Evolutionary conservation across 371 early-diverging fungal genomes (phyloP).

Genomic region (Circinella minor): DNA sequence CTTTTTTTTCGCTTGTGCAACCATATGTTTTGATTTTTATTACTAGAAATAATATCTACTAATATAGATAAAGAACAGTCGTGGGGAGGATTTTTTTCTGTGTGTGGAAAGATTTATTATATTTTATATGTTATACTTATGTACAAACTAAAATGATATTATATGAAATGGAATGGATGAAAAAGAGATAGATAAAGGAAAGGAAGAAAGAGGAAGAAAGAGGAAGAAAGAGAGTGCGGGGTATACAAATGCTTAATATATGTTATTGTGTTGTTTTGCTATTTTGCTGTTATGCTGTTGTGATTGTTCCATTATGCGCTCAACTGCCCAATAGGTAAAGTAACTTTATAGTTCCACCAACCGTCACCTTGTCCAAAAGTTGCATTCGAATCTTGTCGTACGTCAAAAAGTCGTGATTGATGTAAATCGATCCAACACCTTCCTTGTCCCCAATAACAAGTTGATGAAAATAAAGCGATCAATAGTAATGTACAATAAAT

Average conservation of each 20-base stretch:
- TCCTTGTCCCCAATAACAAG: conserved; percentile 75
- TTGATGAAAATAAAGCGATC: conserved; percentile 62
- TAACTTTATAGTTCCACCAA: conserved; percentile 59
- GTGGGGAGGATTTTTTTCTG: no score
- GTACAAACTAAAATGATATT: no score
- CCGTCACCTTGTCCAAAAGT: conserved; percentile 55
- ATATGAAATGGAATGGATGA: no score
- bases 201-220: neutral
- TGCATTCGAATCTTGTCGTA: conserved; percentile 45
- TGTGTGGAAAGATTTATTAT: no score
- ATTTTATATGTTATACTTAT: no score
- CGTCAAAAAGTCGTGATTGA: conserved; percentile 43
- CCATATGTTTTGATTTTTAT: neutral
- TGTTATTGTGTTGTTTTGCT: neutral
- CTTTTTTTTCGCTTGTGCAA: neutral
- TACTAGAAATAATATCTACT: neutral
- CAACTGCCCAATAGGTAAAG: conserved; percentile 39
- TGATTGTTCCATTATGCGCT: neutral
- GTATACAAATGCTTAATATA: neutral
- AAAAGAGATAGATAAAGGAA: neutral
- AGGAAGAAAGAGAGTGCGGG: conserved; percentile 2
- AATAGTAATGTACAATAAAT: conserved; percentile 68
- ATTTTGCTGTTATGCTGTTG: neutral
- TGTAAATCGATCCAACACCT: conserved; percentile 72
- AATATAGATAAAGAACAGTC: neutral